Evolutionary conservation across 1,284 basidiomycete species (phyloP).

Genomic region (Trichosporon asahii): DNA sequence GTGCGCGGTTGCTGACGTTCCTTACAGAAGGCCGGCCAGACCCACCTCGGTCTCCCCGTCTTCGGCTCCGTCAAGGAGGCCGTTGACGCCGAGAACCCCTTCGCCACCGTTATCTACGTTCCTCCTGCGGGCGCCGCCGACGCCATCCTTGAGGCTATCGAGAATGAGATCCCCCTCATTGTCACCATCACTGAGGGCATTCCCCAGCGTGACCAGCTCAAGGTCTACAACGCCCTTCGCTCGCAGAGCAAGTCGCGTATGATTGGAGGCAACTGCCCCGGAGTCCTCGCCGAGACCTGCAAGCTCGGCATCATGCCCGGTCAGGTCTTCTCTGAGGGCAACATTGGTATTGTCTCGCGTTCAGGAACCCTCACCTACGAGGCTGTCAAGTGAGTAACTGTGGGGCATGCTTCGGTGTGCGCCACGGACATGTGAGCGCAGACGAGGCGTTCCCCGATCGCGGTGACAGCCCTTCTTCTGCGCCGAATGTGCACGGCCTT

Average conservation of each 20-base stretch:
- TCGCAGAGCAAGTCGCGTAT: constrained; percentile 92
- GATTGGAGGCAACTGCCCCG: constrained; percentile 91
- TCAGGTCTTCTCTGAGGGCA: constrained; percentile 92
- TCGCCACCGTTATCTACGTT: constrained; percentile 92
- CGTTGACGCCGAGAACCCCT: constrained; percentile 74
- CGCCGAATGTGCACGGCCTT: background rate
- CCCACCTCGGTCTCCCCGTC: constrained; percentile 90
- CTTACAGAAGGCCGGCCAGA: constrained; percentile 79
- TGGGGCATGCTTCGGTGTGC: background rate
- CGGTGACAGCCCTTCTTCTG: background rate
- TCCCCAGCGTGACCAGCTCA: constrained; percentile 91
- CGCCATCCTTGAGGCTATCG: constrained; percentile 95
- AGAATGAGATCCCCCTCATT: constrained; percentile 92
- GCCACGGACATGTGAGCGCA: background rate
- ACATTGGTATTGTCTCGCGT: constrained; percentile 92
- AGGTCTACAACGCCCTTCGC: constrained; percentile 87
- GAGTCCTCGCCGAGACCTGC: constrained; percentile 94
- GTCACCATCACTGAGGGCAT: constrained; percentile 98
- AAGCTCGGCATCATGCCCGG: constrained; percentile 99
- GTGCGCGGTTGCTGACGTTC: constrained; percentile 11
- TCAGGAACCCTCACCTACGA: constrained; percentile 69
- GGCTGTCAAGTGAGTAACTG: constrained; percentile 50
- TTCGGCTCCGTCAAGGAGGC: constrained; percentile 92
- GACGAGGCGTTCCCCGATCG: background rate
- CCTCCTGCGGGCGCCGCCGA: constrained; percentile 89